These are phyloP conservation scores for Gomphus bonarii DNA, from an alignment of 1,284 basidiomycete species.

Conservation along the genomic window DNA sequence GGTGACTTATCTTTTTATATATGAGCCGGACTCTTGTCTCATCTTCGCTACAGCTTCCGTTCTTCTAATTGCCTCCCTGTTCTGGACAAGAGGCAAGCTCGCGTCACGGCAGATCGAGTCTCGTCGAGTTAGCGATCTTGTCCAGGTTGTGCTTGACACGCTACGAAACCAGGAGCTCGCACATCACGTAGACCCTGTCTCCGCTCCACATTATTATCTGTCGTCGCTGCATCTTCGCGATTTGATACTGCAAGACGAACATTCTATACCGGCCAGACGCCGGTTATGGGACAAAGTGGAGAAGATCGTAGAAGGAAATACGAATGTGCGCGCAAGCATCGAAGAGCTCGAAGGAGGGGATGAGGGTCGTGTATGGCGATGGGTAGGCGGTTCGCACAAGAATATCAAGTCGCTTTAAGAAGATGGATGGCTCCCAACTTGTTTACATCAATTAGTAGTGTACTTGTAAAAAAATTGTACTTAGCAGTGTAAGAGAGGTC, in stretches of 20 bases:
- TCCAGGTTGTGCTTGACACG: constrained; percentile 70
- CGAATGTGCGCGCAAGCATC: constrained; percentile 85
- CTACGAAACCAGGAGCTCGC: constrained; percentile 81
- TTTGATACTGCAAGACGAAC: constrained; percentile 75
- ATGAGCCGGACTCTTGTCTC: background rate
- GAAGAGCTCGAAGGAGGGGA: constrained; percentile 87
- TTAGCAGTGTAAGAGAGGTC: constrained; percentile 14
- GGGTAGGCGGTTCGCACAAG: constrained; percentile 52
- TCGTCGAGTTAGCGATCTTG: constrained; percentile 65
- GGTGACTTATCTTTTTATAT: constrained; percentile 32
- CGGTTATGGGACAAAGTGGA: constrained; percentile 84
- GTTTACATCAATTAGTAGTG: background rate
- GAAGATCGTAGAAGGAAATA: constrained; percentile 83
- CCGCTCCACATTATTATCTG: constrained; percentile 69
- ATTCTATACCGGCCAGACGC: constrained; percentile 57
- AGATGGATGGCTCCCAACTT: constrained; percentile 1
- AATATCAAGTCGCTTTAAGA: constrained; percentile 12
- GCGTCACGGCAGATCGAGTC: constrained; percentile 51
- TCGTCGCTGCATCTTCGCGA: constrained; percentile 89
- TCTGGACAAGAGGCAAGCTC: constrained; percentile 33
- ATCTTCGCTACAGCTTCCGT: constrained; percentile 9
- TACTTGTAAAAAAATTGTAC: constrained; percentile 3
- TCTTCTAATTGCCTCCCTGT: constrained; percentile 22
- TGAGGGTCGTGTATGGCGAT: constrained; percentile 76
- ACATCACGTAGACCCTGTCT: constrained; percentile 78